phyloP scores from a whole-genome alignment of 1,284 basidiomycete species.

The Fomitiporia mediterranea region DNA sequence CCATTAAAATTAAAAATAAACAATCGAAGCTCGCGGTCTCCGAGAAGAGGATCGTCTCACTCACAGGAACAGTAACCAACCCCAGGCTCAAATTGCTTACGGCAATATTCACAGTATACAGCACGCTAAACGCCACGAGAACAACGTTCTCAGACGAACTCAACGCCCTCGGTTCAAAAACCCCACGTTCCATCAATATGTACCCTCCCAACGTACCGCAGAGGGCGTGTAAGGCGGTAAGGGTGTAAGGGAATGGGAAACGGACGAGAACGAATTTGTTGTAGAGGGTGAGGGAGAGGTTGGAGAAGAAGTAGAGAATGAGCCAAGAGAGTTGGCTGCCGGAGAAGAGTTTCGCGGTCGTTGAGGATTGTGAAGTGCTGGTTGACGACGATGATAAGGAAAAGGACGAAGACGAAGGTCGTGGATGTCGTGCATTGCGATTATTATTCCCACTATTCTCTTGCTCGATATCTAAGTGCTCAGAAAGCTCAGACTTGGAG shows the following conservation, averaged over 20 bases:
- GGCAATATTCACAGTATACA: constrained; percentile 90
- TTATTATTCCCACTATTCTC: neutral
- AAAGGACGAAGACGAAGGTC: neutral
- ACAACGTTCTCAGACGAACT: constrained; percentile 54
- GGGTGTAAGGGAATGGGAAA: constrained; percentile 91
- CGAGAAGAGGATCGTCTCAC: constrained; percentile 35
- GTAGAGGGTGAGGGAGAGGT: constrained; percentile 85
- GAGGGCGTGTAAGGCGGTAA: constrained; percentile 84
- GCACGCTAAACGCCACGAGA: constrained; percentile 73
- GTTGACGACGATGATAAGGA: neutral
- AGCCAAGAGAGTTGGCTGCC: constrained; percentile 48
- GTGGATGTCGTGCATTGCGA: constrained; percentile 5
- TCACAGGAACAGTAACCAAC: constrained; percentile 85
- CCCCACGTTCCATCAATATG: constrained; percentile 53
- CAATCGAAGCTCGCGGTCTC: too few species aligned
- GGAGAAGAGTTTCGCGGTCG: too few species aligned
- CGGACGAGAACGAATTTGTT: constrained; percentile 87
- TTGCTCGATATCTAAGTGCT: neutral
- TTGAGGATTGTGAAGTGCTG: too few species aligned
- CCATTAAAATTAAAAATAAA: constrained; percentile 12
- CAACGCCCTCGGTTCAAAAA: constrained; percentile 60
- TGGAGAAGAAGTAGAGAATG: constrained; percentile 80
- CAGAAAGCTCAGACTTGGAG: neutral
- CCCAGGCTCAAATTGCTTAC: constrained; percentile 87
- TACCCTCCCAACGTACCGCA: constrained; percentile 80